A percentile compares a stretch with the other conserved stretches of the same genome.
These are phyloP conservation scores for Trichoderma pleuroti DNA, from an alignment of 2,329 filamentous ascomycete species.

Conservation along the genomic window DNA sequence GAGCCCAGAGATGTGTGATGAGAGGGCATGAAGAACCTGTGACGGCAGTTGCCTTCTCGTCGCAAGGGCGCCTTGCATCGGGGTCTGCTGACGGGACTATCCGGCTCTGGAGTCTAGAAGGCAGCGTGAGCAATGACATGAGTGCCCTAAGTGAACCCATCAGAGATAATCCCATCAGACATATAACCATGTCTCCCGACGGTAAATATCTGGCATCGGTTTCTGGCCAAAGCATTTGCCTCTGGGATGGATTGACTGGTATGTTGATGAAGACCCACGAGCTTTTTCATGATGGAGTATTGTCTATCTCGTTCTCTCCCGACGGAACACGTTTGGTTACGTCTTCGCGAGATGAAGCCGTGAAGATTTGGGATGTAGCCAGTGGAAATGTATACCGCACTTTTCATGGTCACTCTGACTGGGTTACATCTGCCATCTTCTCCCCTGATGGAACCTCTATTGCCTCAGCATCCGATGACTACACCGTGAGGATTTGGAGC, in stretches of 20 bases:
- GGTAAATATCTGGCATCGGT: not conserved
- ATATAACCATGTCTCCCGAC: not conserved
- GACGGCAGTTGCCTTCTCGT: not conserved
- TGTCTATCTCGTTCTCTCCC: not conserved
- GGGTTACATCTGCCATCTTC: not conserved
- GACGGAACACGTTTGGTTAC: not conserved
- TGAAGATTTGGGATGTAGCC: not conserved
- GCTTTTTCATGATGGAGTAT: not conserved
- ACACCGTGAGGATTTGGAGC: not conserved
- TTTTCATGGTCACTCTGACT: not conserved
- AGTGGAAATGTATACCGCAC: not conserved
- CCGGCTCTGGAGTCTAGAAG: fast-evolving
- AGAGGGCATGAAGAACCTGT: not conserved
- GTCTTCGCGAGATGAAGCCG: not conserved
- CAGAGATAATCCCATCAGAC: fast-evolving
- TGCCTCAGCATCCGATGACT: not conserved
- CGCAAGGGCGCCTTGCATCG: not conserved
- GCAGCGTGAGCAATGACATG: not conserved
- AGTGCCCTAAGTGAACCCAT: fast-evolving
- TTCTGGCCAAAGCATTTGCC: fast-evolving
- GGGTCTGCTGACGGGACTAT: not conserved
- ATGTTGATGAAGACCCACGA: not conserved
- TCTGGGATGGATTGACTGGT: not conserved
- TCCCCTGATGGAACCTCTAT: not conserved
- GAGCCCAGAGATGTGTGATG: not conserved